A percentile compares a stretch with the other conserved stretches of the same genome.
Evolutionary conservation across 768 basidiomycete genomes (phyloP).

Genomic region (Podaxis sp.): DNA sequence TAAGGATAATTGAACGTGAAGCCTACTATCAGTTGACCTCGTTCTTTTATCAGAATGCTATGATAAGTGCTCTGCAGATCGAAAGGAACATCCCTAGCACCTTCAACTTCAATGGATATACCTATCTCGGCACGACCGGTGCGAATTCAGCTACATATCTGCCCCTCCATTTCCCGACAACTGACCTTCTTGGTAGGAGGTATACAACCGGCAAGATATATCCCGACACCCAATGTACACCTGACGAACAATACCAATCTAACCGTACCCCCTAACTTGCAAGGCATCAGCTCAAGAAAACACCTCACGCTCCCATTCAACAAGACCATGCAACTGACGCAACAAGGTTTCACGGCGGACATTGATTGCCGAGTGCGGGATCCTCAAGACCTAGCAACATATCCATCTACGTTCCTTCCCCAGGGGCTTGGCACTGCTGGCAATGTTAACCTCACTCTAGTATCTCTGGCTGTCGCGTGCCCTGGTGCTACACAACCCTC

Average conservation of each 20-base stretch:
- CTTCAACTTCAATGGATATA: slow-evolving; percentile 5
- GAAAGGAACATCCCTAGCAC: neutral
- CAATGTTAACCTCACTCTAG: neutral
- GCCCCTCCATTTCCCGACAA: too few species aligned
- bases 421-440: neutral
- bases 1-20: neutral
- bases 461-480: neutral
- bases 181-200: neutral
- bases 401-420: neutral
- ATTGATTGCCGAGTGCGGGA: neutral
- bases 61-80: neutral
- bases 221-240: neutral
- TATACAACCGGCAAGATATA: neutral
- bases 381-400: neutral
- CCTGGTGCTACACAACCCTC: neutral
- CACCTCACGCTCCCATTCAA: neutral
- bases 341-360: slow-evolving; percentile 8
- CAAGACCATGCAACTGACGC: slow-evolving; percentile 1
- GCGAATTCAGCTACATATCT: neutral
- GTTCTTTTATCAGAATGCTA: neutral
- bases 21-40: neutral
- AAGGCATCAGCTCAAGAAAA: neutral
- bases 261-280: neutral
- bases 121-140: slow-evolving; percentile 1
- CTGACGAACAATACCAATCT: neutral